These are phyloP conservation scores for Pisolithus sp. DNA, from an alignment of 768 basidiomycete genomes.

Conservation along the genomic window DNA sequence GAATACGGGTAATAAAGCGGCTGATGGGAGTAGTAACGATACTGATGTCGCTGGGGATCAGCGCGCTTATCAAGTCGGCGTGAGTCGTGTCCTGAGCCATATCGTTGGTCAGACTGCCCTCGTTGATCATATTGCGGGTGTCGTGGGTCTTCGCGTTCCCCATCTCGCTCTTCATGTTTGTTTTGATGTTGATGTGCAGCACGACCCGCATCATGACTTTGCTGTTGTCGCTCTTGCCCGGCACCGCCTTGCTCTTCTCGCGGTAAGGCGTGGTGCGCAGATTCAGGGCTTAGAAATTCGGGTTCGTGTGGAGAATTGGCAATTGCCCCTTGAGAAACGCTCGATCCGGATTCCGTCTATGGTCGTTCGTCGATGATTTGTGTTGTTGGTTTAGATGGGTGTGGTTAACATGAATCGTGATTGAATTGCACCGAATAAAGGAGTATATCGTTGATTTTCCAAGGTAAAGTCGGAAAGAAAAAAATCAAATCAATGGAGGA, in stretches of 20 bases:
- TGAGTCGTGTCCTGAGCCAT: no score
- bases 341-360: conserved; percentile 37
- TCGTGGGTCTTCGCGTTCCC: no score
- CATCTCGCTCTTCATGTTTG: background rate
- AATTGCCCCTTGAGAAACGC: conserved; percentile 23
- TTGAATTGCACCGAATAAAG: no score
- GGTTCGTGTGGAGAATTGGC: conserved; percentile 26
- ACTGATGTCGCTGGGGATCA: background rate
- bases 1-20: background rate
- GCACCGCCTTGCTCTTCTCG: conserved; percentile 6
- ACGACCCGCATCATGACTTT: background rate
- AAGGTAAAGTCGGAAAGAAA: background rate
- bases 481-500: background rate
- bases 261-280: conserved; percentile 25
- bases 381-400: background rate
- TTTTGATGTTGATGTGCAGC: background rate
- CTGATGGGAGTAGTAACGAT: background rate
- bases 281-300: conserved; percentile 40
- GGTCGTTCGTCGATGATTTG: background rate
- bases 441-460: no score
- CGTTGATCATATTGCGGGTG: no score
- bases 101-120: no score
- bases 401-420: no score
- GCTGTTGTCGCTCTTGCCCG: no score
- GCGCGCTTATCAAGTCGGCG: no score